Base-by-base conservation (phyloP, 1,284 basidiomycete genomes). In the Pholiota adiposa region DNA sequence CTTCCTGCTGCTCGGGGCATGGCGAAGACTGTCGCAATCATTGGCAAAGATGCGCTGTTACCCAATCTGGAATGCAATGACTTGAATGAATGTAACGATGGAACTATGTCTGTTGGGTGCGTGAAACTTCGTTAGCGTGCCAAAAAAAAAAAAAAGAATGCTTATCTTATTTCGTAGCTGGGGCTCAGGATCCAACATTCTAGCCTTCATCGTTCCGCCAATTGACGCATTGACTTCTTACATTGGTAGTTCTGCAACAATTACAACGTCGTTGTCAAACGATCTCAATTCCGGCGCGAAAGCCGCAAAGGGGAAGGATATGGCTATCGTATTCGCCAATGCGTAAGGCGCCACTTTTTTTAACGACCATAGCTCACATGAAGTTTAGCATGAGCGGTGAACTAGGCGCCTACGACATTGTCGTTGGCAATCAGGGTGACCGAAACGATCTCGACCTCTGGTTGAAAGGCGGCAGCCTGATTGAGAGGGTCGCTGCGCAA, bases 381-480 rank as follows among this genome's bases (percentile, higher is more conserved):
- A n/a, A 51, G 11, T 8, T 2, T 23, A 78, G 75, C 0, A 79
- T 78, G 77, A 81, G 80, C 59, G 79, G 80, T 14, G 80, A 82
- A 59, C 71, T 81, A 4, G 79, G 76, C 1, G 67, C 71, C 43
- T 84, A 90, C 70, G 77, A 85, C 41, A 80, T 80, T 4, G 86
- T 90, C 1, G 84, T 85, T 43, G 84, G 84, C 1, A 88, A 87
- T 62, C 78, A 79, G 58, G 89, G 89, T 7, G 91, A 93, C 69
- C 81, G 89, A 31, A 92, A 92, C 68, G 87, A 93, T 67, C 74
- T 93, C 11, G 82, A 83, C 19, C 80, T 90, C 0, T 93, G 90
- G 91, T 83, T 82, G 65, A 79, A 75, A 27, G 79, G 78, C 8
- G 75, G 74, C 11, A 73, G 70, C 31, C 62, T 80, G 54, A 75